Evolutionary conservation across 2,329 filamentous ascomycete genomes (phyloP), one percentile per base, ranked within the genome.

Genomic region (Fusarium ambrosium): DNA sequence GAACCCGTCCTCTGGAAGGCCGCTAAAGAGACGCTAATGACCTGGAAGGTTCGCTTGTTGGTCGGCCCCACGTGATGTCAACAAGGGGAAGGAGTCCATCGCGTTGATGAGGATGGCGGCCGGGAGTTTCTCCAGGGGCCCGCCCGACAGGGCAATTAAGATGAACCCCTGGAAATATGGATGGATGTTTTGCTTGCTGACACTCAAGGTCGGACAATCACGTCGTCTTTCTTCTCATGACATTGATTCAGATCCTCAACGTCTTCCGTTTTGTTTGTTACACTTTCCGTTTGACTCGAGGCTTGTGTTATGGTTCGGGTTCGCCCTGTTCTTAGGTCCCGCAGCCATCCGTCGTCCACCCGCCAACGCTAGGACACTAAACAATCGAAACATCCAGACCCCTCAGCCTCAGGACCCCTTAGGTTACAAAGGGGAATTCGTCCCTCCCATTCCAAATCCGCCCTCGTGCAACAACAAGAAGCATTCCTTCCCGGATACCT

Each of bases 311-410:
- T 66, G 43, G 39, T 59, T 61, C 59, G 29, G 51, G 63, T 60
- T 45, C 45, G 65, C 62, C 58, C 60, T 62, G 55, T 67, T 73
- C 62, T 63, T 76, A 76, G 73, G 48, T 75, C 73, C 73, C 73
- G 73, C 73, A 66, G 73, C 73, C 67, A 66, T 75, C 73, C 73
- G 58, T 62, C 67, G 77, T 79, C 77, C 74, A 78, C 77, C 77
- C 67, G 75, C 74, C 77, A 79, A 79, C 77, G 74, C 77, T 79
- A 77, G 73, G 69, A 74, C 66, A 64, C 72, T 60, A 64, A 60
- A 65, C 61, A 66, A 68, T 66, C 59, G 37, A 77, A 61, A 70
- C 65, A 69, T 60, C 24, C 45, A 24, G 27, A 34, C 39, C 67
- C 53, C 36, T 55, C 39, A 63, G 51, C 53, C 36, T 55, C 39